Evolutionary conservation across 2,329 filamentous ascomycete genomes (phyloP).

Genomic region (Cladophialophora bantiana): DNA sequence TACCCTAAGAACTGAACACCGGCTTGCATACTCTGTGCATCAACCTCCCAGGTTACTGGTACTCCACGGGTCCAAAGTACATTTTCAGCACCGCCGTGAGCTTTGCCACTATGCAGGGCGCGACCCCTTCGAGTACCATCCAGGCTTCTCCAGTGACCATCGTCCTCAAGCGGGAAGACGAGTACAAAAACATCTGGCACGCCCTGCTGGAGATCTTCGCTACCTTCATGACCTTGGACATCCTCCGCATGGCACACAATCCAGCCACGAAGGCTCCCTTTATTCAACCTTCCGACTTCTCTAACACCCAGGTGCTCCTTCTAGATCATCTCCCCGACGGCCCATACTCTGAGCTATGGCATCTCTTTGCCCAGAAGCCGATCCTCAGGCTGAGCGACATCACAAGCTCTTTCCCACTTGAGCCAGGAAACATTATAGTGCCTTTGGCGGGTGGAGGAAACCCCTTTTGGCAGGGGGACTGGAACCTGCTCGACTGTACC

Average conservation of each 20-base stretch:
- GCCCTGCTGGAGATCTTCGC: neutral
- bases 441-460: neutral
- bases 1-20: neutral
- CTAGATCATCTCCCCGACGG: neutral
- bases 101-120: neutral
- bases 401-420: neutral
- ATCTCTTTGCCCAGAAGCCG: neutral
- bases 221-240: conserved; percentile 3
- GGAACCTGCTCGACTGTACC: neutral
- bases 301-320: neutral
- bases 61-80: neutral
- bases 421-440: neutral
- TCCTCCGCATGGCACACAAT: neutral
- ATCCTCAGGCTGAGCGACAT: neutral
- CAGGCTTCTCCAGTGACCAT: neutral
- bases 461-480: neutral
- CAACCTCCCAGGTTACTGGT: neutral
- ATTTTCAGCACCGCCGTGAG: neutral
- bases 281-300: neutral
- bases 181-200: conserved; percentile 4
- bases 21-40: neutral
- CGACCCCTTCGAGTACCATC: neutral
- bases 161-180: conserved; percentile 1
- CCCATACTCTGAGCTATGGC: neutral
- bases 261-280: neutral